Evolutionary conservation across 257 asterid genomes (phyloP).

Genomic region (Oldenlandia corymbosa): DNA sequence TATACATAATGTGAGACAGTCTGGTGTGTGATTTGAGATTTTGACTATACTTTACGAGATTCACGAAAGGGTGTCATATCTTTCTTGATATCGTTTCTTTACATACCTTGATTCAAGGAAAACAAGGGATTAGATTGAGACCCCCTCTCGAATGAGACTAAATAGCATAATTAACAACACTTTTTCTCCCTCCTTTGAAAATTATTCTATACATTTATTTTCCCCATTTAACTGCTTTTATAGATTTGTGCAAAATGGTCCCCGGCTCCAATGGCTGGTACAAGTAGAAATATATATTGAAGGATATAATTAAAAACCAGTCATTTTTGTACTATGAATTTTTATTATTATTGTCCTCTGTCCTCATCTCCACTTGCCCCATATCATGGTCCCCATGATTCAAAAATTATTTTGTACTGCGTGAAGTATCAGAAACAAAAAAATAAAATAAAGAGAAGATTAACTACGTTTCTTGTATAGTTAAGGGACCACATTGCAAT

Average conservation of each 20-base stretch:
- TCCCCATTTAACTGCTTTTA: conserved; percentile 11
- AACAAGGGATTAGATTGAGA: no score
- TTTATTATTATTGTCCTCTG: not conserved
- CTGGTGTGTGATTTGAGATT: conserved; percentile 14
- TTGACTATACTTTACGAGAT: conserved; percentile 16
- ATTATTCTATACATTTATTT: not conserved
- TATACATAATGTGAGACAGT: conserved; percentile 14
- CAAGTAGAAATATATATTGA: conserved; percentile 15
- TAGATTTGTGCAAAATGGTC: conserved; percentile 32
- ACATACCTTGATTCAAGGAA: not conserved
- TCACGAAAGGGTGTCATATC: conserved; percentile 16
- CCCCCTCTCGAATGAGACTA: no score
- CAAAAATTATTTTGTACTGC: not conserved
- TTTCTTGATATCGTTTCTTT: conserved; percentile 3
- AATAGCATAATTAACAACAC: not conserved
- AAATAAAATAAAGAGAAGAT: not conserved
- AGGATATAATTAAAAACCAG: conserved; percentile 17
- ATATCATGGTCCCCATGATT: conserved; percentile 37
- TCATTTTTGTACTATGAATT: conserved; percentile 22
- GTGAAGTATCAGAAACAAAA: not conserved
- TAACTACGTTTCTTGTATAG: conserved; percentile 10
- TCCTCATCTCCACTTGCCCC: conserved; percentile 5
- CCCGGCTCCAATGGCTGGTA: conserved; percentile 32
- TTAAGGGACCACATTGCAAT: conserved; percentile 40
- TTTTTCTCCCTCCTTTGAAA: not conserved